Evolutionary conservation across 2,329 filamentous ascomycete species (phyloP).

Genomic region (Periconia sp.): DNA sequence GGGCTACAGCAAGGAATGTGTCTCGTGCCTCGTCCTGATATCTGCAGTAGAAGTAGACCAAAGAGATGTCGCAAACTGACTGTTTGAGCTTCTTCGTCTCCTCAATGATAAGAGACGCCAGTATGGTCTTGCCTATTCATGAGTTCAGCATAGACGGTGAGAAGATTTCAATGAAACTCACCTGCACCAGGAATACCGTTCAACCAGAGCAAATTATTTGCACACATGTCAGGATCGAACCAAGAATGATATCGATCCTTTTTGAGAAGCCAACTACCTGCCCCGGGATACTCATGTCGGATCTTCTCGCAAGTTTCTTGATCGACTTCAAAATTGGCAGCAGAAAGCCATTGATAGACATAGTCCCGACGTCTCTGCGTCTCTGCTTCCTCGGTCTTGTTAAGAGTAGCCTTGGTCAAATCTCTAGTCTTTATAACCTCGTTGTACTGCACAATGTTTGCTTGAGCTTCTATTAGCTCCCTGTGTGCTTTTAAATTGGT

Average conservation of each 20-base stretch:
- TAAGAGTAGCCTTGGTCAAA: constrained; percentile 16
- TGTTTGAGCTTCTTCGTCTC: constrained; percentile 19
- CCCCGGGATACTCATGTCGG: constrained; percentile 20
- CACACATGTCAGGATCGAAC: constrained; percentile 8
- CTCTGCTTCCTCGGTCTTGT: constrained; percentile 18
- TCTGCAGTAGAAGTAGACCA: constrained; percentile 51
- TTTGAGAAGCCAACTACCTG: constrained; percentile 40
- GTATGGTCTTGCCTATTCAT: constrained; percentile 47
- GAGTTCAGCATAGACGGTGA: neutral
- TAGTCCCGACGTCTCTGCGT: constrained; percentile 4
- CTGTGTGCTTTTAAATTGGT: constrained; percentile 34
- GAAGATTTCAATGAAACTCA: constrained; percentile 21
- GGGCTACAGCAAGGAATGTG: constrained; percentile 36
- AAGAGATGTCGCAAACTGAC: too few species aligned
- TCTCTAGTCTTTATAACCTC: constrained; percentile 30
- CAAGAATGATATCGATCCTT: constrained; percentile 18
- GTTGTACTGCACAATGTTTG: constrained; percentile 10
- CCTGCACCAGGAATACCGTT: constrained; percentile 49
- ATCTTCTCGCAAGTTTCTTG: constrained; percentile 22
- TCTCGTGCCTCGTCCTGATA: constrained; percentile 31
- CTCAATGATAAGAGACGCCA: constrained; percentile 49
- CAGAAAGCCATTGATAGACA: constrained; percentile 11
- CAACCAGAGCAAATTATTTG: constrained; percentile 41
- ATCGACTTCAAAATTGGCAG: constrained; percentile 23
- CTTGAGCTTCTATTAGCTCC: constrained; percentile 37